Evolutionary conservation across 1,284 basidiomycete genomes (phyloP).

Genomic region (Peniophora sp.): DNA sequence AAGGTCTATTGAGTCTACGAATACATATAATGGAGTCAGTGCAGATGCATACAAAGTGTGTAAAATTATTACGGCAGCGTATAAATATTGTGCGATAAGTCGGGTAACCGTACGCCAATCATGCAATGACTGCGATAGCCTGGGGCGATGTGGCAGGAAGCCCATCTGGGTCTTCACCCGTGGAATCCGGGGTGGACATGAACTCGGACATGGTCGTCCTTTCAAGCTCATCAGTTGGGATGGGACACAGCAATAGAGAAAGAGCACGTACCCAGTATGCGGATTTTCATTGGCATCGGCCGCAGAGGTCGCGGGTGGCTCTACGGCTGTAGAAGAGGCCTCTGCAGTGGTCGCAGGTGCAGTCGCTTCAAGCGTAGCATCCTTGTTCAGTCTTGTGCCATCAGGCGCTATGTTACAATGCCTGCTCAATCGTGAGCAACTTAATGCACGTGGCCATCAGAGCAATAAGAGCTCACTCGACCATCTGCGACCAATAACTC

Average conservation of each 20-base stretch:
- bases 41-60: too few species aligned
- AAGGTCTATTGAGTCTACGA: too few species aligned
- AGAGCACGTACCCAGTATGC: not conserved
- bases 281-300: not conserved
- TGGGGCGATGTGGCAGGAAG: too few species aligned
- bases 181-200: not conserved
- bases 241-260: not conserved
- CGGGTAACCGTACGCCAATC: too few species aligned
- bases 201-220: not conserved
- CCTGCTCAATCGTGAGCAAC: slow-evolving; percentile 22
- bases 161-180: not conserved
- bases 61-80: too few species aligned
- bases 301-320: not conserved
- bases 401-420: slow-evolving; percentile 54
- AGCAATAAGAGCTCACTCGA: slow-evolving; percentile 38
- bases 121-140: too few species aligned
- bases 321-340: too few species aligned
- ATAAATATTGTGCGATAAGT: too few species aligned
- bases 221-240: not conserved
- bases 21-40: too few species aligned
- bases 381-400: slow-evolving; percentile 34
- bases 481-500: slow-evolving; percentile 74
- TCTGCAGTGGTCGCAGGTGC: not conserved
- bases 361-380: not conserved
- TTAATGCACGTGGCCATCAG: not conserved